Base-by-base conservation (phyloP, 1,284 basidiomycete species). In the Marasmius tenuissimus region DNA sequence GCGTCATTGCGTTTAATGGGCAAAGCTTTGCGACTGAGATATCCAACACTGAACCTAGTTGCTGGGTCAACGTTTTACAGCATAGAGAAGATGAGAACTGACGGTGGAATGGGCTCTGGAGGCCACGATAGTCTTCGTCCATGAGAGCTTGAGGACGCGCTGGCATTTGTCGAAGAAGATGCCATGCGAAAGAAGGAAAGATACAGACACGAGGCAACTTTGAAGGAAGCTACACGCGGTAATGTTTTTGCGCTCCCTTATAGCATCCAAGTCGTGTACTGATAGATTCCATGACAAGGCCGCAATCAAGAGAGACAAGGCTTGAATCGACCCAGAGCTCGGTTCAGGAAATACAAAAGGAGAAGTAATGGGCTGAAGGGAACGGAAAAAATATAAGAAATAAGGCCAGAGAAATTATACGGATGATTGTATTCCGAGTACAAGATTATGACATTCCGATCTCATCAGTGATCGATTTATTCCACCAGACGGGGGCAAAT, bases 1-100 rank as follows among this genome's bases (percentile, higher is more conserved):
- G 89, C 90, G 72, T 93, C 91, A 67, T 83, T 82, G 67, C 85
- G 85, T 76, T 92, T 91, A 74, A 92, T 90, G 59, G 90, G 89
- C 64, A 92, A 76, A 40, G 84, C 84, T 75, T 90, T 91, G 68
- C 89, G 81, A 69, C 83, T 87, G 67, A 85, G 81, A 71, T 89
- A 88, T 57, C 85, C 86, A 65, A 85, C 83, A 64, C 89, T 91
- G 67, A 45, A 62, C 63, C 57, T 37, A 55, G 49, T 56, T 57
- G 58, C 57, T 57, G 42, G 18, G 39, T 54, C 61, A 40, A 65
- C 58, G 50, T 65, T n/a, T 54, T 54, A 58, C 61, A 63, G 58
- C 57, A 33, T 55, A 47, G 60, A 45, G 45, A 68, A 49, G 62
- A 70, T 67, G 69, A 67, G 53, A 52, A 70, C 79, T 71, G 66